These are phyloP conservation scores for Plasmodium knowlesi DNA, from an alignment of 169 alveolate species.

Conservation along the genomic window DNA sequence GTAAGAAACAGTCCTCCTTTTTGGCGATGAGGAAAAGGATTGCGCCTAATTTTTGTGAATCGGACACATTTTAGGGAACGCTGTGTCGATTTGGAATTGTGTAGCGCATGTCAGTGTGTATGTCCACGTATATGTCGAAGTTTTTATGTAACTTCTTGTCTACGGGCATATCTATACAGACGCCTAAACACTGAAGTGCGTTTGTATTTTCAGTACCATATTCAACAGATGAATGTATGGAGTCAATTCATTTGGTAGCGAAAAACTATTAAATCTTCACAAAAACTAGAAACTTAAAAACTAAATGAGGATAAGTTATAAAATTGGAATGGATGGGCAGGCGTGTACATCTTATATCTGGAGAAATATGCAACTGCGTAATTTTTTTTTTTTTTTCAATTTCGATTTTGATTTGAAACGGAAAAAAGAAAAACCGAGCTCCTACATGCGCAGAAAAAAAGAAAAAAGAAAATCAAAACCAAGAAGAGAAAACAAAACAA, in stretches of 20 bases:
- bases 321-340: neutral
- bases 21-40: neutral
- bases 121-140: neutral
- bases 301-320: neutral
- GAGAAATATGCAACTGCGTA: neutral
- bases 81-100: neutral
- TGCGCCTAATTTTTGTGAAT: neutral
- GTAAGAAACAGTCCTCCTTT: neutral
- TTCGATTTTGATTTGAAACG: constrained; percentile 5
- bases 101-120: neutral
- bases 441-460: neutral
- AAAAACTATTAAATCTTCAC: constrained; percentile 36
- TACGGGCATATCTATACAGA: neutral
- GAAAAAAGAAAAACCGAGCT: constrained; percentile 6
- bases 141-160: neutral
- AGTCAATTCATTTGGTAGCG: neutral
- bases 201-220: constrained; percentile 10
- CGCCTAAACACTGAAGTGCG: neutral
- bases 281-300: constrained; percentile 35
- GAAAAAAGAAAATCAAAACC: neutral
- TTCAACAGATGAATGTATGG: constrained; percentile 5
- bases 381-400: neutral
- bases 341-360: neutral
- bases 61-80: constrained; percentile 4
- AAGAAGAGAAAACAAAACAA: neutral